Base-by-base conservation (phyloP, 192 early-diverging fungal genomes). In the Jimgerdemannia lactiflua region DNA sequence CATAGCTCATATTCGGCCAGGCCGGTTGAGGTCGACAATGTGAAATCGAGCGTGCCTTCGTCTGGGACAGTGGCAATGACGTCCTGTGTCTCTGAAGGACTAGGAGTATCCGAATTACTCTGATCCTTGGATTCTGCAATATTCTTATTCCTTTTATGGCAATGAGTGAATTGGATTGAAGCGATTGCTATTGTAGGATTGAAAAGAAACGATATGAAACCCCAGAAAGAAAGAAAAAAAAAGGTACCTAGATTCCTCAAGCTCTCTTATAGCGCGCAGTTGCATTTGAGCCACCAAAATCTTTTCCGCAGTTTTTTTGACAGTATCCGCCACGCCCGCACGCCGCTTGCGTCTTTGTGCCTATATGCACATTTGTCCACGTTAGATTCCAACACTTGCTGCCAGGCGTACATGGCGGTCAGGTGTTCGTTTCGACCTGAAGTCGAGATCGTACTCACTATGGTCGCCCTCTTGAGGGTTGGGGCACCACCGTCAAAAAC, bases 401-500 rank as follows among this genome's bases (percentile, higher is more conserved):
- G 29, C 43, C 17, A 20, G 43, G 43, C 29, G 29, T 29, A 29
- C 1, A 29, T 29, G 42, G 39, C 72, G 40, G 8, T 39, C 43
- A 3, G 70, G n/a, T 39, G 20, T 39, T 19, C 4, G 17, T 9
- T 70, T 14, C 2, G 4, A 67, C 39, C 18, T 39, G 14, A 42
- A 40, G 70, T 42, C 9, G 42, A 9, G 75, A 67, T 29, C 29
- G 29, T 43, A 84, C 89, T 74, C 84, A 87, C 90, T 54, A 93
- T 86, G 0, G 93, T 95, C 7, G 71, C 43, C 10, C 91, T 83
- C 80, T 99, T 99, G 64, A 99, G 82, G 43, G 89, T 84, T 3
- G 98, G 98, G 0, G 92, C 89, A 3, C 86, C 92, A 8, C 98
- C 98, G 80, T 99, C 98, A 88, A 97, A 99, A 4, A 99, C 96